Evolutionary conservation across 352 stramenopile genomes (phyloP), one percentile per base, ranked within the genome.

Genomic region (Phytophthora gonapodyides): DNA sequence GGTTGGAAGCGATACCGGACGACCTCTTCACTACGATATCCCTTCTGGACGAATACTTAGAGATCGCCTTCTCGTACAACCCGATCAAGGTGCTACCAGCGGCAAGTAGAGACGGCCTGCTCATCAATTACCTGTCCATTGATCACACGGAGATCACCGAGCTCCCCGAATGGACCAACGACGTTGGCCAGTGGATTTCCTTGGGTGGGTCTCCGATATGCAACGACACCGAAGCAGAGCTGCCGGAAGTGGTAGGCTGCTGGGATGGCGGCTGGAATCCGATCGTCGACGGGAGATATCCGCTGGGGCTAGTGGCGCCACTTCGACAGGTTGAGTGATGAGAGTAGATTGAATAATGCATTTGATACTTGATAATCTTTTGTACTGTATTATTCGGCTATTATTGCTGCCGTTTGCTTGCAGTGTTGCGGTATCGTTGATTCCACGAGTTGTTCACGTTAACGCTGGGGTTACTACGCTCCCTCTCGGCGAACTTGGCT

Each of bases 101-200:
- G 0, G 42, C 35, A 1, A 69, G 74, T 0, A 57, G 59, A 34
- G 65, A 70, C 6, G 19, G 41, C 0, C 19, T 57, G 5, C 50
- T 66, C 7, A 58, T 84, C 24, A 73, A 70, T 19, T 73, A 73
- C 27, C 38, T 84, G 15, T 54, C 52, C 5, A 56, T 81, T 15
- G 67, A 69, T 3, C 56, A 73, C 24, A 86, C 76, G 1, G 17
- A 69, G 2, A 6, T 87, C 12, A 31, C 21, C 1, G 11, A 45
- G 0, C 36, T 87, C 5, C 73, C 73, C 2, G 17, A 37, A 7
- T 84, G 78, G 77, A 57, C 75, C 6, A 45, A 70, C 21, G 24
- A 42, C 9, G 21, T 66, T 15, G 43, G 49, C 8, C 49, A 71
- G 24, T 54, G 42, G 34, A 53, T 67, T 2, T 45, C 8, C 40